Percentiles rank a stretch among this genome's conserved stretches.
phyloP scores from a whole-genome alignment of 73 alveolate genomes.

The Paramecium tetraurelia region DNA sequence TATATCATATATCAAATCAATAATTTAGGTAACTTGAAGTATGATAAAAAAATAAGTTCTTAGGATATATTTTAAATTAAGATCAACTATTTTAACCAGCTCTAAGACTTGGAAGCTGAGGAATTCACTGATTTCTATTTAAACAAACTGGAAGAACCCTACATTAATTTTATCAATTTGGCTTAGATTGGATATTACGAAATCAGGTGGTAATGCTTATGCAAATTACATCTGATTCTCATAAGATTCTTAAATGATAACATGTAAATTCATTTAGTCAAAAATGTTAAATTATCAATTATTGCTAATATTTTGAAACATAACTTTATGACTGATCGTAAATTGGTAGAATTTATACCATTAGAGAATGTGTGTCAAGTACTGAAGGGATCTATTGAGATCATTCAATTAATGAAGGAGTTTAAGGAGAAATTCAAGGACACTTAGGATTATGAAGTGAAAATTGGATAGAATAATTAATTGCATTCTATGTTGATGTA shows the following conservation, averaged over 20 bases:
- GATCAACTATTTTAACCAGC: slow-evolving; percentile 15
- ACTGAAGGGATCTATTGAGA: slow-evolving; percentile 51
- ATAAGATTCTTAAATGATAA: slow-evolving; percentile 54
- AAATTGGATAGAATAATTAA: background rate
- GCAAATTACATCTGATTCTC: slow-evolving; percentile 37
- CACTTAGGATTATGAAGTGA: background rate
- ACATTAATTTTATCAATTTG: background rate
- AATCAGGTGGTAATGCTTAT: slow-evolving; percentile 51
- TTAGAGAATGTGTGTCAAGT: slow-evolving; percentile 53
- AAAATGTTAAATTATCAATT: slow-evolving; percentile 44
- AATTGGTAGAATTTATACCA: slow-evolving; percentile 58
- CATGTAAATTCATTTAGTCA: slow-evolving; percentile 56
- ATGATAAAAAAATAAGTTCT: slow-evolving; percentile 49
- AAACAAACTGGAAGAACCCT: background rate
- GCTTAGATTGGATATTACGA: slow-evolving; percentile 54
- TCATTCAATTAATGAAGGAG: slow-evolving; percentile 47
- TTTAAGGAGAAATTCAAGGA: slow-evolving; percentile 35
- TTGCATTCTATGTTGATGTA: background rate
- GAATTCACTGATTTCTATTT: slow-evolving; percentile 40
- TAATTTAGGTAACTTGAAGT: slow-evolving; percentile 44
- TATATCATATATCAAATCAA: slow-evolving; percentile 50
- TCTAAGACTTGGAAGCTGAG: slow-evolving; percentile 42
- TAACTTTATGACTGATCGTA: slow-evolving; percentile 38
- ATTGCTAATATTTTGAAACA: slow-evolving; percentile 56
- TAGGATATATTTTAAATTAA: slow-evolving; percentile 59